Evolutionary conservation across 2,329 filamentous ascomycete genomes (phyloP), one percentile per base, ranked within the genome.

Genomic region (Fusarium newnesense): DNA sequence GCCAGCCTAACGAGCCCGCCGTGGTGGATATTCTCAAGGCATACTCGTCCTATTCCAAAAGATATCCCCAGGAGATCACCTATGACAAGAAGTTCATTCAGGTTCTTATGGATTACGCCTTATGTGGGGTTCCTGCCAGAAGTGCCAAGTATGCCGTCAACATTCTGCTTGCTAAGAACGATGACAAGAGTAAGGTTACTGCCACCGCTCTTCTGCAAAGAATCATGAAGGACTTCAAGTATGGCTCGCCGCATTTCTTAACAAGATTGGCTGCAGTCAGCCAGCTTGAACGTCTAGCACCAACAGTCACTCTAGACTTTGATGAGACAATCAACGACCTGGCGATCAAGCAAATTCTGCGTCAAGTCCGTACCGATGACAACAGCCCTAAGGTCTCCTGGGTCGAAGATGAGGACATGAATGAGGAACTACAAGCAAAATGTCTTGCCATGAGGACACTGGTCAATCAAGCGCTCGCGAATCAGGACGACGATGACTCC

Each of bases 61-160:
- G 92, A 76, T 96, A 97, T 75, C 92, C 96, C 0, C 87, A 91
- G 16, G 95, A 98, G 68, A 89, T 99, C 60, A 93, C 94, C 2
- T 89, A 90, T 67, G 93, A 97, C 70, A 90, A 92, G 63, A 93
- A 93, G 74, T 96, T 98, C 76, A 87, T 91, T 37, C 91, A 96
- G 77, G 92, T 94, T 2, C 88, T 99, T 80, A 90, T 92, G 69
- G 92, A 90, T 76, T 98, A 96, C 81, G 94, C 95, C 4, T 87
- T 96, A 26, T 93, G 94, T 78, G 96, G 96, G 28, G 89, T 89
- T 30, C 96, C 95, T 5, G 89, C 94, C 16, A 92, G 92, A 79
- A 93, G 94, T 13, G 94, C 96, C 28, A 99, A 99, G 82, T 95
- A 98, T 83, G 96, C 96, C 0, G 91, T 98, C 54, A 95, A 94